These are phyloP conservation scores for Halophytophthora polymorphica DNA, from an alignment of 352 stramenopile species.

Conservation along the genomic window DNA sequence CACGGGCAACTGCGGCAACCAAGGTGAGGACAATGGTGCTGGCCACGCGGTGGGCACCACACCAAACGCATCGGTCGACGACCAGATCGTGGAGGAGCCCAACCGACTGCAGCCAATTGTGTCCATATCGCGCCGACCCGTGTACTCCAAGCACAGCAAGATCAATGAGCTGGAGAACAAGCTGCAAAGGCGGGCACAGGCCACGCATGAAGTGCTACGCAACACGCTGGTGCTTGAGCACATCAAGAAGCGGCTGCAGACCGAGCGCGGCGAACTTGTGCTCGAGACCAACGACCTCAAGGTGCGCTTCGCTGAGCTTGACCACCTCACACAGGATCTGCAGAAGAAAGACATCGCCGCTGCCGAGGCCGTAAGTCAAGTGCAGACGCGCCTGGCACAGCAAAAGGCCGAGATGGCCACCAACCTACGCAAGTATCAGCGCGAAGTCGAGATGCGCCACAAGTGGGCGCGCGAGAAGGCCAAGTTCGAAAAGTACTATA, in stretches of 20 bases:
- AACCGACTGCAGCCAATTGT: constrained; percentile 65
- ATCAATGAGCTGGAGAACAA: constrained; percentile 70
- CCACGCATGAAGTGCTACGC: constrained; percentile 59
- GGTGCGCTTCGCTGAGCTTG: constrained; percentile 48
- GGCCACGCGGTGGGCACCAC: neutral
- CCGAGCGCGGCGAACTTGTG: constrained; percentile 44
- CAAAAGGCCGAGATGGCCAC: constrained; percentile 68
- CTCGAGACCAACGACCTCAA: constrained; percentile 71
- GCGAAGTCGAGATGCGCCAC: constrained; percentile 63
- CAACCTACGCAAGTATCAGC: constrained; percentile 58
- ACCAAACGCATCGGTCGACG: neutral
- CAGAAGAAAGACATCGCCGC: constrained; percentile 75
- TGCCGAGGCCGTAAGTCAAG: constrained; percentile 66
- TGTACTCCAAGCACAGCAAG: constrained; percentile 86
- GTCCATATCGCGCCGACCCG: constrained; percentile 67
- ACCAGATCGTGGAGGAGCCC: constrained; percentile 40
- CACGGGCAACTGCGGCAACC: constrained; percentile 18
- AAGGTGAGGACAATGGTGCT: constrained; percentile 16
- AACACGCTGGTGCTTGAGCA: constrained; percentile 72
- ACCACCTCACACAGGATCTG: constrained; percentile 67
- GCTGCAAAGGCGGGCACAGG: constrained; percentile 53
- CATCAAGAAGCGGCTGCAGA: constrained; percentile 70
- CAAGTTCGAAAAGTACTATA: constrained; percentile 87
- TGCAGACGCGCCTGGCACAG: constrained; percentile 58
- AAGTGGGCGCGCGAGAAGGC: constrained; percentile 78